phyloP scores from a whole-genome alignment of 495 filamentous ascomycete genomes.

The Penicillium tannophilum region DNA sequence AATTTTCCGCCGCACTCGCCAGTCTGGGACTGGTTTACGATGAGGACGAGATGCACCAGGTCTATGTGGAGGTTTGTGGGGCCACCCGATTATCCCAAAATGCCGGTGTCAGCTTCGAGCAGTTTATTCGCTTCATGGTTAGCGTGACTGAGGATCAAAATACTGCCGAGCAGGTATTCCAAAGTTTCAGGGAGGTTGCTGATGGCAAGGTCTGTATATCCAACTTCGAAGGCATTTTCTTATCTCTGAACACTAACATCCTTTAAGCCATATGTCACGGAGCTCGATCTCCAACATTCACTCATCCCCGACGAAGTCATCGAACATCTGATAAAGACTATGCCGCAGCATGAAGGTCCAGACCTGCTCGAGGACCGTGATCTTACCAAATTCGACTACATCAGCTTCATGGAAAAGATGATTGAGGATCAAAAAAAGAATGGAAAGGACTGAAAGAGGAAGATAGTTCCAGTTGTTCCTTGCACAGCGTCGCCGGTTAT shows the following conservation, averaged over 20 bases:
- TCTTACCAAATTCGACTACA: conserved; percentile 83
- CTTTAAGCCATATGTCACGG: conserved; percentile 84
- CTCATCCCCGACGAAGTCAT: conserved; percentile 95
- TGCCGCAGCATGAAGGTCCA: conserved; percentile 78
- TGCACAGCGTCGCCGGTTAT: conserved; percentile 35
- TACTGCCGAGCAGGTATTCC: conserved; percentile 95
- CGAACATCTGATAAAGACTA: conserved; percentile 83
- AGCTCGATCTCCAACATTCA: conserved; percentile 91
- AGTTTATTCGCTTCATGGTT: conserved; percentile 99
- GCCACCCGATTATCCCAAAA: conserved; percentile 39
- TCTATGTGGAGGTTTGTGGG: conserved; percentile 78
- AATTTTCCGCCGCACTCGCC: conserved; percentile 92
- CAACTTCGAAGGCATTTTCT: background rate
- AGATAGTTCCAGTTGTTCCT: conserved; percentile 21
- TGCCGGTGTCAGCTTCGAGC: conserved; percentile 86
- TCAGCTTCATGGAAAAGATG: conserved; percentile 87
- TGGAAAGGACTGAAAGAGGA: conserved; percentile 29
- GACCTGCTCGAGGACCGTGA: conserved; percentile 78
- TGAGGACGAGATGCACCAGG: conserved; percentile 93
- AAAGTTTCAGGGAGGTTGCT: conserved; percentile 93
- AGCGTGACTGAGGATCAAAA: conserved; percentile 98
- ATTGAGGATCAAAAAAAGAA: conserved; percentile 42
- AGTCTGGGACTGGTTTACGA: conserved; percentile 92
- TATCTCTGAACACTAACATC: conserved; percentile 17
- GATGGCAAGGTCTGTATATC: conserved; percentile 76